Conservation (phyloP, 352 stramenopile species). For the Pythium sp. region DNA sequence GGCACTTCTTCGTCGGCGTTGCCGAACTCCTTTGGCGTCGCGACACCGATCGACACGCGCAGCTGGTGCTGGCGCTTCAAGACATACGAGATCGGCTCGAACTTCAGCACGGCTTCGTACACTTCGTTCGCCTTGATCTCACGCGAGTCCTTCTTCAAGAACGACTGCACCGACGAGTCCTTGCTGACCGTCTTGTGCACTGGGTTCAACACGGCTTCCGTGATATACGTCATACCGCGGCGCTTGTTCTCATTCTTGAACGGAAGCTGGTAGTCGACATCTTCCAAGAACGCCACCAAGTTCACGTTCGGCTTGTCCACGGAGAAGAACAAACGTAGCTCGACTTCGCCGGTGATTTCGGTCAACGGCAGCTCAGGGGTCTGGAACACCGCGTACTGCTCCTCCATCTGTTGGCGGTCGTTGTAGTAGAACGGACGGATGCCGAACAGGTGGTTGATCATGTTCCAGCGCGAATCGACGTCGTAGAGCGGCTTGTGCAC, state of each 20-base stretch:
- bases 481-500: constrained; percentile 42
- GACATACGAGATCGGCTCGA: constrained; percentile 74
- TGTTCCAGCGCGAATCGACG: constrained; percentile 66
- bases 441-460: constrained; percentile 70
- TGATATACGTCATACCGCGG: constrained; percentile 77
- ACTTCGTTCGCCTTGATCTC: constrained; percentile 61
- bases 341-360: constrained; percentile 71
- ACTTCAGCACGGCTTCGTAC: constrained; percentile 78
- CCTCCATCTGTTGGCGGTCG: constrained; percentile 51
- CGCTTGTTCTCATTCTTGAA: constrained; percentile 85
- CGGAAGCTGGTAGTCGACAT: constrained; percentile 64
- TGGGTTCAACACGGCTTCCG: constrained; percentile 69
- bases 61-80: constrained; percentile 77
- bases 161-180: constrained; percentile 68
- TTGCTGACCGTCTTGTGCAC: constrained; percentile 60
- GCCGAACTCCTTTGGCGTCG: constrained; percentile 56
- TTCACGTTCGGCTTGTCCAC: constrained; percentile 62
- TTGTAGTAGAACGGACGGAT: constrained; percentile 76
- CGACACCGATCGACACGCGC: constrained; percentile 65
- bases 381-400: constrained; percentile 60
- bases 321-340: constrained; percentile 80
- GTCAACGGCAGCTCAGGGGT: constrained; percentile 50
- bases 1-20: constrained; percentile 42
- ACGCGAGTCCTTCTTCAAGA: constrained; percentile 51
- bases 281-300: constrained; percentile 73